These are phyloP conservation scores for Eremothecium coryli DNA, from an alignment of 1,139 yeast genomes.

Conservation along the genomic window DNA sequence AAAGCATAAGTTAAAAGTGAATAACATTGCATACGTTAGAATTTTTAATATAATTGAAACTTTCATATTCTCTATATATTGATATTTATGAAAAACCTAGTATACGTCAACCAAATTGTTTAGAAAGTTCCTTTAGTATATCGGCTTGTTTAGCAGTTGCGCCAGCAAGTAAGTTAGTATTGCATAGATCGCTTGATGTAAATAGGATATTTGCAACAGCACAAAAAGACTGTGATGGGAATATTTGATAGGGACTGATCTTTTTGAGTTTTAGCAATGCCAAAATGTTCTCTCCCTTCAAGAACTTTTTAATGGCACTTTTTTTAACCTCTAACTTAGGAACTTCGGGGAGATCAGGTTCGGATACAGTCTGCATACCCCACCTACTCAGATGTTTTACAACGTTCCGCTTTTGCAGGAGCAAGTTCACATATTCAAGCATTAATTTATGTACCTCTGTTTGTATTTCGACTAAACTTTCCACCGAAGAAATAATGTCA, in stretches of 20 bases:
- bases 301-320: background rate
- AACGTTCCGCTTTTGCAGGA: background rate
- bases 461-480: slow-evolving; percentile 1
- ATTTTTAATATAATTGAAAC: no score
- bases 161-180: slow-evolving; percentile 1
- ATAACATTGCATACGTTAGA: no score
- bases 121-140: slow-evolving; percentile 5
- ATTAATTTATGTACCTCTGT: slow-evolving; percentile 2
- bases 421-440: background rate
- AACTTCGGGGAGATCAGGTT: background rate
- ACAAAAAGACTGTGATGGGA: slow-evolving; percentile 2
- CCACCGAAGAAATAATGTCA: background rate
- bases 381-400: background rate
- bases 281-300: slow-evolving; percentile 1
- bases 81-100: no score
- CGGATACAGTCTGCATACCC: background rate
- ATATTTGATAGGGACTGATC: slow-evolving; percentile 4
- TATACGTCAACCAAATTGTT: no score
- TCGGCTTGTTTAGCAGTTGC: slow-evolving; percentile 3
- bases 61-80: no score
- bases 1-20: no score
- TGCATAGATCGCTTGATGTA: slow-evolving; percentile 1
- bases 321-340: slow-evolving; percentile 1
- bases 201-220: slow-evolving; percentile 3
- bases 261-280: slow-evolving; percentile 2